These are phyloP conservation scores for Lasiosphaeriaceae sp. DNA, from an alignment of 495 filamentous ascomycete genomes.

Conservation along the genomic window DNA sequence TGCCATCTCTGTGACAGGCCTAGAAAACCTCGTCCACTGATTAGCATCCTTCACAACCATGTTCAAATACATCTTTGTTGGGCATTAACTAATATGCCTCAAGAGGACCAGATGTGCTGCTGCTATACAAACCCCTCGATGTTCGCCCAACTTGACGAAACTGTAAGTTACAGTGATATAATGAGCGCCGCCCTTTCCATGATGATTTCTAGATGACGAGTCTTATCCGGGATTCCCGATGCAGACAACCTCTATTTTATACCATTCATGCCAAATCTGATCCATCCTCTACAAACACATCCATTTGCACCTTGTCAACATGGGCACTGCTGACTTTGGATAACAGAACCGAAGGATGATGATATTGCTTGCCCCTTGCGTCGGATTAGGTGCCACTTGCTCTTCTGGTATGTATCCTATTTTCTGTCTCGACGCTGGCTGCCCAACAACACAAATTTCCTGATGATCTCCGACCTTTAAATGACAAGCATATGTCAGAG, in stretches of 20 bases:
- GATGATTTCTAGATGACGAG: constrained; percentile 86
- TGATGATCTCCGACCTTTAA: constrained; percentile 62
- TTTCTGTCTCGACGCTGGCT: neutral
- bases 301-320: constrained; percentile 5
- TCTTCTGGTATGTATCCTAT: neutral
- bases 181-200: constrained; percentile 27
- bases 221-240: constrained; percentile 79
- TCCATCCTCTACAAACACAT: constrained; percentile 46
- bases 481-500: constrained; percentile 91
- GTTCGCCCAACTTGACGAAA: neutral
- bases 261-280: constrained; percentile 70
- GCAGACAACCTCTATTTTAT: constrained; percentile 64
- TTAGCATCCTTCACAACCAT: constrained; percentile 29
- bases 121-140: neutral
- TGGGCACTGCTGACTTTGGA: constrained; percentile 2
- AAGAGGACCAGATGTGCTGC: neutral
- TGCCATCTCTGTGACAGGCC: constrained; percentile 95
- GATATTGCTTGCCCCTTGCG: neutral
- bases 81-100: constrained; percentile 15
- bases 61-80: neutral
- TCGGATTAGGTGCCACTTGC: neutral
- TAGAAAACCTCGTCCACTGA: constrained; percentile 99
- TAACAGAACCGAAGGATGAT: constrained; percentile 11
- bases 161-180: constrained; percentile 10
- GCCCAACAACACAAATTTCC: constrained; percentile 16